Percentiles rank a stretch among this genome's conserved stretches.
Evolutionary conservation across 495 filamentous ascomycete genomes (phyloP).

Genomic region (Daldinia concentrica): DNA sequence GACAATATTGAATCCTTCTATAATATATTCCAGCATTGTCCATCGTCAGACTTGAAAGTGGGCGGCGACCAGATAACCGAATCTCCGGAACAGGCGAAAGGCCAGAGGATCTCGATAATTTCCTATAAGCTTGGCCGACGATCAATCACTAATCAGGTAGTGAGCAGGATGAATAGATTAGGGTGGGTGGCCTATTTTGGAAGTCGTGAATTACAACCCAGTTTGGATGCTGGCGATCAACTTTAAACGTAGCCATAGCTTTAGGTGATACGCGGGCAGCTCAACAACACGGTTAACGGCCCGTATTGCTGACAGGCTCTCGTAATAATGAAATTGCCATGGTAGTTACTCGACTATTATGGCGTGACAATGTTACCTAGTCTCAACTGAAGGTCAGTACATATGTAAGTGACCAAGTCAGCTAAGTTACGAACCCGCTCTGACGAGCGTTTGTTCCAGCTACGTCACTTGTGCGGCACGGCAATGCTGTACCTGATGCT

Average conservation of each 20-base stretch:
- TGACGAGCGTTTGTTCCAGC: constrained; percentile 39
- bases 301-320: constrained; percentile 22
- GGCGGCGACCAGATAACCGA: constrained; percentile 30
- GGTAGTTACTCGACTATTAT: constrained; percentile 1
- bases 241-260: constrained; percentile 13
- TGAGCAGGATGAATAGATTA: not conserved
- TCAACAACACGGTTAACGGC: constrained; percentile 7
- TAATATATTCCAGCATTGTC: constrained; percentile 21
- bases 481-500: constrained; percentile 38
- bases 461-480: constrained; percentile 43
- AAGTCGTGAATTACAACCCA: constrained; percentile 2
- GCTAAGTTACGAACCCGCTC: constrained; percentile 11
- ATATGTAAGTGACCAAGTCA: constrained; percentile 22
- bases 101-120: constrained; percentile 19
- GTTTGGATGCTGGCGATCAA: constrained; percentile 23
- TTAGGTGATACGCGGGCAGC: constrained; percentile 17
- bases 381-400: constrained; percentile 9
- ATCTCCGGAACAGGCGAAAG: constrained; percentile 19
- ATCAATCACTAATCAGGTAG: constrained; percentile 7
- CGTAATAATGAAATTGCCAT: constrained; percentile 18
- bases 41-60: constrained; percentile 10
- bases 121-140: constrained; percentile 16
- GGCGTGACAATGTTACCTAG: constrained; percentile 23
- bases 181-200: not conserved
- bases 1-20: constrained; percentile 28